Evolutionary conservation across 108 stramenopile species (phyloP), one percentile per base, ranked within the genome.

Genomic region (Asterionellopsis glacialis): DNA sequence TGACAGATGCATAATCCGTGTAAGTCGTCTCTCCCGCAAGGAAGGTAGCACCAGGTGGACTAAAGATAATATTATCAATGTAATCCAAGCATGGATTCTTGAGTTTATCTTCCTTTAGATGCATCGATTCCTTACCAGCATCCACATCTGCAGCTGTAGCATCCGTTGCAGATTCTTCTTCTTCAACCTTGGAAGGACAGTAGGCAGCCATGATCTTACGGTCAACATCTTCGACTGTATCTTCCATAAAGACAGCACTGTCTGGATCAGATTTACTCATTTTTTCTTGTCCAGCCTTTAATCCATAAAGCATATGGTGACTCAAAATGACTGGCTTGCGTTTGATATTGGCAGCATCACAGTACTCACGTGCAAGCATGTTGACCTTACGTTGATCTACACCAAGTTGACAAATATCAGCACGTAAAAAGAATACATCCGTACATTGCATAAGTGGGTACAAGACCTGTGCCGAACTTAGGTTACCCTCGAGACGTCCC

Each of bases 261-360:
- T 99, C 97, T 14, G 99, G 97, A 88, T 98, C 96, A 40, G 90
- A 93, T 73, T 99, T 99, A 72, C 83, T 85, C 99, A 99, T 99
- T 82, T 99, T 99, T 59, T 95, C 95, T 80, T 99, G 99, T 7
- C 99, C 99, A 41, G 95, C 94, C 73, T 98, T 98, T 27, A 99
- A 72, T 14, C 99, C 99, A 60, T 88, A 94, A 42, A 94, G 72
- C 90, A 96, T 94, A 70, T 94, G 91, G 77, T 96, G 94, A 60
- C 81, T 86, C 43, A 97, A 70, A 61, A 96, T 95, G 45, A 97
- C 87, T 24, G 98, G 98, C 73, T 99, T 99, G 86, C 80, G 76
- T 71, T 95, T 97, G 21, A 80, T 88, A 63, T 79, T 85, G 45
- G 93, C 89, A 22, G 88, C 84, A 73, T 93, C 93, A 68, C 97